Percentiles rank a stretch among this genome's conserved stretches.
These are phyloP conservation scores for Chrysoporthe puriensis DNA, from an alignment of 2,329 filamentous ascomycete genomes.

Conservation along the genomic window DNA sequence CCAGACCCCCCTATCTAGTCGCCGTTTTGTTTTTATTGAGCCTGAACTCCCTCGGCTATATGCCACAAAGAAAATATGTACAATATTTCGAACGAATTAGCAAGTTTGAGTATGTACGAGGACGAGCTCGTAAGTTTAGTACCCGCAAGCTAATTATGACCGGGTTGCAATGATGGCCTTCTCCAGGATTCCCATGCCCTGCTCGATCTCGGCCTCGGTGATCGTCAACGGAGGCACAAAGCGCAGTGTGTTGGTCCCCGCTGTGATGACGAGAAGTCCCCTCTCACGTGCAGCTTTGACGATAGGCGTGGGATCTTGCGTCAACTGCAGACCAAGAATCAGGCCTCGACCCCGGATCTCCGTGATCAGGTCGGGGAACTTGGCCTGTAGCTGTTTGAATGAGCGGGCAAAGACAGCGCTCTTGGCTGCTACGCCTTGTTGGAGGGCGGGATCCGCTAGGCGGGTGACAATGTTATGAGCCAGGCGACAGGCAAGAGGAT, in stretches of 20 bases:
- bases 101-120: not conserved
- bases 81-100: not conserved
- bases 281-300: constrained; percentile 86
- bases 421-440: constrained; percentile 71
- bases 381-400: constrained; percentile 51
- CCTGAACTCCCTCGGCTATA: constrained; percentile 17
- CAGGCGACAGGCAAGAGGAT: constrained; percentile 81
- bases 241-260: constrained; percentile 86
- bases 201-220: constrained; percentile 76
- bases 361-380: constrained; percentile 69
- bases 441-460: constrained; percentile 72
- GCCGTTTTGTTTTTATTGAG: constrained; percentile 12
- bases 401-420: constrained; percentile 51
- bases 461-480: constrained; percentile 84
- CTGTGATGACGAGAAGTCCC: constrained; percentile 88
- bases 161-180: constrained; percentile 59
- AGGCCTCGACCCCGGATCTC: constrained; percentile 84
- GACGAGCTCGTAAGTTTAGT: not conserved
- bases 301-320: constrained; percentile 71
- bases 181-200: constrained; percentile 76
- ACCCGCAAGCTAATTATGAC: constrained; percentile 14
- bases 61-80: constrained; percentile 17
- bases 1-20: not conserved
- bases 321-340: constrained; percentile 85
- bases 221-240: constrained; percentile 90